A percentile compares a stretch with the other conserved stretches of the same genome.
These are phyloP conservation scores for Malus hybrid DNA, from an alignment of 331 rosid genomes.

Conservation along the genomic window DNA sequence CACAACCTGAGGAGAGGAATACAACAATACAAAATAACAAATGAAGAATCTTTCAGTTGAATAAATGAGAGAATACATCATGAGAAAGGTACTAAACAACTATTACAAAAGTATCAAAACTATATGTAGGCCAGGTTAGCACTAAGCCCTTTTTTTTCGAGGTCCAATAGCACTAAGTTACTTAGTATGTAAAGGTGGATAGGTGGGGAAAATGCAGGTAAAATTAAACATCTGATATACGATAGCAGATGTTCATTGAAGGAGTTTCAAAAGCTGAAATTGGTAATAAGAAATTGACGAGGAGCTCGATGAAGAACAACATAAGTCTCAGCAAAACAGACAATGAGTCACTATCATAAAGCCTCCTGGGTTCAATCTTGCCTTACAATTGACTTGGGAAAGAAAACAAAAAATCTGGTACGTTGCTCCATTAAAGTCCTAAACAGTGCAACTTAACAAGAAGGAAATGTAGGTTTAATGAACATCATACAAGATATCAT, in stretches of 20 bases:
- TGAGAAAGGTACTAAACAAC: not conserved
- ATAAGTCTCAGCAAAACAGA: not conserved
- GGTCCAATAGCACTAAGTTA: not conserved
- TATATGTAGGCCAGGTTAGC: not conserved
- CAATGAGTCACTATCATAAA: not conserved
- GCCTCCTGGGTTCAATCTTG: not conserved
- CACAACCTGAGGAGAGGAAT: constrained; percentile 54
- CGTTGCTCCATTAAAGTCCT: no score
- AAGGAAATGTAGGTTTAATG: not conserved
- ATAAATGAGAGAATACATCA: not conserved
- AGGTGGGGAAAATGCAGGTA: not conserved
- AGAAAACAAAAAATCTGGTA: no score
- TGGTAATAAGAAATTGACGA: no score
- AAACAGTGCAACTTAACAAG: not conserved
- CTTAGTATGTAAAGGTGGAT: not conserved
- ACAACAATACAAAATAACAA: not conserved
- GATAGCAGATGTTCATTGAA: not conserved
- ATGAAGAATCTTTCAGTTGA: not conserved
- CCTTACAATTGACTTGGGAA: not conserved
- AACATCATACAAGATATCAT: not conserved
- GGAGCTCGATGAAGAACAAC: not conserved
- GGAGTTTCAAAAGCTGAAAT: not conserved
- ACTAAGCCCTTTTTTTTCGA: not conserved
- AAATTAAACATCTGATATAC: not conserved
- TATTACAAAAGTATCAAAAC: not conserved